These are phyloP conservation scores for Fusarium fracticaudum DNA, from an alignment of 2,329 filamentous ascomycete species.

Conservation along the genomic window DNA sequence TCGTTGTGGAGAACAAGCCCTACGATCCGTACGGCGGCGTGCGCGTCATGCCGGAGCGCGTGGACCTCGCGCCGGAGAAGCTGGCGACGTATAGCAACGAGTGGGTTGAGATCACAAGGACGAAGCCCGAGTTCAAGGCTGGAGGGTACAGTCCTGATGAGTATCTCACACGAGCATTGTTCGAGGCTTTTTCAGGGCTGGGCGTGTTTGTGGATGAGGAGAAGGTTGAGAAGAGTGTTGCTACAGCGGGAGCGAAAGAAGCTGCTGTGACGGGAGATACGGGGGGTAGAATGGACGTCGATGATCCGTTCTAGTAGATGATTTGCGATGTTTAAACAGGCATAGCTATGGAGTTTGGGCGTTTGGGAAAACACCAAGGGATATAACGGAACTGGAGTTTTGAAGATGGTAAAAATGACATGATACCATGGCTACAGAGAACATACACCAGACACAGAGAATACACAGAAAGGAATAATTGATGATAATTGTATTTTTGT, in stretches of 20 bases:
- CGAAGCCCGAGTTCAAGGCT: conserved; percentile 72
- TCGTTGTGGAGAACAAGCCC: conserved; percentile 68
- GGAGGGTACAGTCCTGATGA: conserved; percentile 87
- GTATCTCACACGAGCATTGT: conserved; percentile 82
- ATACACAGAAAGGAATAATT: neutral
- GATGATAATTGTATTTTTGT: conserved; percentile 31
- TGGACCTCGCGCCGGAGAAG: conserved; percentile 59
- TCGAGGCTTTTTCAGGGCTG: conserved; percentile 89
- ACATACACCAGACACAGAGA: neutral
- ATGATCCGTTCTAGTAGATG: conserved; percentile 55
- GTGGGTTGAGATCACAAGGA: conserved; percentile 74
- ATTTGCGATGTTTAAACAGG: conserved; percentile 3
- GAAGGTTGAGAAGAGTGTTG: conserved; percentile 54
- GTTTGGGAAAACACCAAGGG: neutral
- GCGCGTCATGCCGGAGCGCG: conserved; percentile 73
- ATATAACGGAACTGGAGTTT: conserved; percentile 4
- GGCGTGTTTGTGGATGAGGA: conserved; percentile 90
- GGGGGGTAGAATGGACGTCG: conserved; percentile 58
- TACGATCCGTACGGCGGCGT: conserved; percentile 92
- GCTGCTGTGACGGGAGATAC: conserved; percentile 47
- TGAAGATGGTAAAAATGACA: neutral
- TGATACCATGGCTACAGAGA: conserved; percentile 13
- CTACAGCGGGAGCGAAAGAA: conserved; percentile 49
- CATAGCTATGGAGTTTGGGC: conserved; percentile 43
- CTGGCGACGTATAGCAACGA: conserved; percentile 78